phyloP scores from a whole-genome alignment of 1,139 yeast genomes.

The Diutina neorugosa region DNA sequence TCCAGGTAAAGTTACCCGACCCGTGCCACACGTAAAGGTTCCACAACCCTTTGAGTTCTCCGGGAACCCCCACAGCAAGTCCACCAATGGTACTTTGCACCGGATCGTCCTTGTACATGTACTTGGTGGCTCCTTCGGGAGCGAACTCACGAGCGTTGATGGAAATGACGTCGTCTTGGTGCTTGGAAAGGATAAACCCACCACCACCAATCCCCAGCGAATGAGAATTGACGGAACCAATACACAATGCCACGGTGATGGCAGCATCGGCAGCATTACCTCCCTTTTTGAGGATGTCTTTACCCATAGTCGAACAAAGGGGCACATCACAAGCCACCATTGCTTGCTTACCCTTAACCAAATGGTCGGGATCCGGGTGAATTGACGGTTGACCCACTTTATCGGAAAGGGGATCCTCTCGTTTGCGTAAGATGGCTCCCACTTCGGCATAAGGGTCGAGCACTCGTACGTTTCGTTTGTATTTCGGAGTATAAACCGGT shows the following conservation, averaged over 20 bases:
- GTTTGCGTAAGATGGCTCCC: not conserved
- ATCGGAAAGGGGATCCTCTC: slow-evolving; percentile 17
- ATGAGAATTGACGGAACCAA: slow-evolving; percentile 73
- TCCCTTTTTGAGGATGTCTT: slow-evolving; percentile 46
- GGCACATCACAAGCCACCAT: slow-evolving; percentile 75
- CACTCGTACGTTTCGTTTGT: not conserved
- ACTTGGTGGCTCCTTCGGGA: slow-evolving; percentile 45
- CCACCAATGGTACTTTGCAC: slow-evolving; percentile 63
- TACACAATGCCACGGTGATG: slow-evolving; percentile 76
- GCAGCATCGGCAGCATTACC: slow-evolving; percentile 89
- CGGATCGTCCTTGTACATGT: slow-evolving; percentile 47
- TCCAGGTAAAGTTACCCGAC: slow-evolving; percentile 63
- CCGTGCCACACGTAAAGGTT: slow-evolving; percentile 50
- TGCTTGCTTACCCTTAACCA: slow-evolving; percentile 29
- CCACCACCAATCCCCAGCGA: slow-evolving; percentile 95
- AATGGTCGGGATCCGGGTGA: slow-evolving; percentile 19
- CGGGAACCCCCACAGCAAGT: slow-evolving; percentile 76
- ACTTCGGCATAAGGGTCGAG: not conserved
- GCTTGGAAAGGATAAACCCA: slow-evolving; percentile 53
- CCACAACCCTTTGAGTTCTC: slow-evolving; percentile 75
- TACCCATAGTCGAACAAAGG: slow-evolving; percentile 60
- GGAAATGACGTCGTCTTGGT: slow-evolving; percentile 32
- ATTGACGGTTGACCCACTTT: slow-evolving; percentile 25
- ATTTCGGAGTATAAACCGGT: not conserved
- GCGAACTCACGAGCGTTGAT: slow-evolving; percentile 89